These are phyloP conservation scores for Rhodotorula glutinis DNA, from an alignment of 1,284 basidiomycete genomes.

Conservation along the genomic window DNA sequence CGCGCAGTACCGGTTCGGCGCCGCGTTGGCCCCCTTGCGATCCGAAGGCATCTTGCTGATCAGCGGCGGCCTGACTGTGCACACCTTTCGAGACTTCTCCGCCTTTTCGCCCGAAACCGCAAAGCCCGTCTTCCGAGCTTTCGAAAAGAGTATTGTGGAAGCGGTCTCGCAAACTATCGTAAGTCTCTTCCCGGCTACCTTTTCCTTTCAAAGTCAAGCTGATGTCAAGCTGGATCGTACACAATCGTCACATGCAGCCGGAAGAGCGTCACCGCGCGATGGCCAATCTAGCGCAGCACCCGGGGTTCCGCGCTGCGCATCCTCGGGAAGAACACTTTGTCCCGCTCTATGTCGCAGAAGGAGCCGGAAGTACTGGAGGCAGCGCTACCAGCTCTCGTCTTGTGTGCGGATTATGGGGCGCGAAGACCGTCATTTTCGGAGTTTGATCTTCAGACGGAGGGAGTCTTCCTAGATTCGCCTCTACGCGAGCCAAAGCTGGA, in stretches of 20 bases:
- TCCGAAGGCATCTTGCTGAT: conserved; percentile 65
- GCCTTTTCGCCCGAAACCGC: conserved; percentile 57
- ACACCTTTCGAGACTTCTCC: conserved; percentile 60
- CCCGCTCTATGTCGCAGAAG: conserved; percentile 64
- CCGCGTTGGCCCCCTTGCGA: conserved; percentile 61
- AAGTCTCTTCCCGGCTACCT: conserved; percentile 38
- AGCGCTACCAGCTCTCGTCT: conserved; percentile 24
- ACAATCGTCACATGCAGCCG: conserved; percentile 46
- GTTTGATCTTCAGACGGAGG: too few species aligned
- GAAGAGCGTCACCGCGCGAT: conserved; percentile 53
- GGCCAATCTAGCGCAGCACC: conserved; percentile 57
- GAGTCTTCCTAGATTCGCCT: too few species aligned
- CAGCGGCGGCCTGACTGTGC: conserved; percentile 64
- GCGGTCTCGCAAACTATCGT: conserved; percentile 58
- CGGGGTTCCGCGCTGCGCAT: conserved; percentile 62
- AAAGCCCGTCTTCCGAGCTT: conserved; percentile 53
- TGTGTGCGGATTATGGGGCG: conserved; percentile 39
- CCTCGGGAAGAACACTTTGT: conserved; percentile 71
- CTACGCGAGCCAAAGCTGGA: too few species aligned
- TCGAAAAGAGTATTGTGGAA: conserved; percentile 60
- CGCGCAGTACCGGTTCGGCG: conserved; percentile 64
- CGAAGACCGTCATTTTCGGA: conserved; percentile 41
- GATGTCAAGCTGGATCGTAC: too few species aligned
- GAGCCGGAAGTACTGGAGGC: conserved; percentile 56
- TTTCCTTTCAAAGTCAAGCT: not conserved